Percentiles rank a stretch among this genome's conserved stretches.
Evolutionary conservation across 192 early-diverging fungal genomes (phyloP).

Genomic region (Backusella macrospora): DNA sequence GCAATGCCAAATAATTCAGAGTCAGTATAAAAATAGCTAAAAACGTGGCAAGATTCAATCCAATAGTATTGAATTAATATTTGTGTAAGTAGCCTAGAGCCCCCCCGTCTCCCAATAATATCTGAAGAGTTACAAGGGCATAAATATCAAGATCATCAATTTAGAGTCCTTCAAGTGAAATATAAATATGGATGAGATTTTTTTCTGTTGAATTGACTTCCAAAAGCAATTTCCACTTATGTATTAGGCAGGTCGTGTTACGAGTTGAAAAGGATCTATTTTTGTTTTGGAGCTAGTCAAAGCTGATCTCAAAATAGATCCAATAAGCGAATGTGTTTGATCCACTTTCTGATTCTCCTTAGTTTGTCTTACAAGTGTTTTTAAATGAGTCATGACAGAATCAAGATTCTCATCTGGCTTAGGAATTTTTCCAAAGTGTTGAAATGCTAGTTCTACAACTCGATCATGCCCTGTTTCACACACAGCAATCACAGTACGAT

Average conservation of each 20-base stretch:
- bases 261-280: constrained; percentile 25
- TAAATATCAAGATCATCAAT: constrained; percentile 89
- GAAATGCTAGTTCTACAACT: constrained; percentile 67
- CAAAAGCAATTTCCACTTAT: constrained; percentile 74
- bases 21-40: constrained; percentile 90
- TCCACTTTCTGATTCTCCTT: neutral
- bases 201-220: constrained; percentile 56
- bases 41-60: constrained; percentile 91
- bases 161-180: constrained; percentile 84
- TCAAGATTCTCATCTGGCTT: constrained; percentile 27
- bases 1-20: constrained; percentile 92
- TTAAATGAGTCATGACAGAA: constrained; percentile 24
- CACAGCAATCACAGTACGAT: constrained; percentile 88
- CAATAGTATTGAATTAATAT: constrained; percentile 92
- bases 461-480: constrained; percentile 84
- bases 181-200: constrained; percentile 82
- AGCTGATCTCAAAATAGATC: constrained; percentile 28
- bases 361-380: constrained; percentile 29
- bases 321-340: constrained; percentile 23
- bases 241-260: constrained; percentile 63
- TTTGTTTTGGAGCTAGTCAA: neutral
- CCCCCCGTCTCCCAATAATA: constrained; percentile 93
- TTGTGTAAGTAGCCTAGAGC: constrained; percentile 91
- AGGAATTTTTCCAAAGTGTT: constrained; percentile 77
- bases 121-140: constrained; percentile 84